phyloP scores from a whole-genome alignment of 2,329 filamentous ascomycete species.

The Pseudogymnoascus sp. region DNA sequence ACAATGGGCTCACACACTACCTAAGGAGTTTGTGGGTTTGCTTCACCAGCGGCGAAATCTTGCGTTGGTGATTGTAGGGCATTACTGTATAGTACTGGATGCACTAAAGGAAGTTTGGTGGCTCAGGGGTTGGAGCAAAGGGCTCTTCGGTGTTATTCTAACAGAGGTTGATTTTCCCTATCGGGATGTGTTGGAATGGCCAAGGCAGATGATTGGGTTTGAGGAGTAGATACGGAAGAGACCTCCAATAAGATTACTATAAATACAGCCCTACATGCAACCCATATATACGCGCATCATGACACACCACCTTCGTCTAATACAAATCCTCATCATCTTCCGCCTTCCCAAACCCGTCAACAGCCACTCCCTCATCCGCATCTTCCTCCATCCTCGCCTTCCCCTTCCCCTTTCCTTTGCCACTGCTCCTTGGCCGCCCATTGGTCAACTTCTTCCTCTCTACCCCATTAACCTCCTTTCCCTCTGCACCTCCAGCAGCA shows the following conservation, averaged over 20 bases:
- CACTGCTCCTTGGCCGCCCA: slow-evolving; percentile 32
- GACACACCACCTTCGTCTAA: slow-evolving; percentile 12
- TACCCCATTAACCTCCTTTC: slow-evolving; percentile 12
- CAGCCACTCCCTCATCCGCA: slow-evolving; percentile 44
- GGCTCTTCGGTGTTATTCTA: slow-evolving; percentile 11
- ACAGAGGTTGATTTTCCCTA: not conserved
- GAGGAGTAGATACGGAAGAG: not conserved
- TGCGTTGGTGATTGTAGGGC: slow-evolving; percentile 12
- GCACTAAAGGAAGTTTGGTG: slow-evolving; percentile 13
- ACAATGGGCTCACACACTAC: slow-evolving; percentile 11
- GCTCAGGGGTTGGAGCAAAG: slow-evolving; percentile 13
- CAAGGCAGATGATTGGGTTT: not conserved
- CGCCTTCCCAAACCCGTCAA: slow-evolving; percentile 19
- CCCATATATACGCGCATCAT: not conserved
- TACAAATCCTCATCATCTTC: slow-evolving; percentile 32
- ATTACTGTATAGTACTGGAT: slow-evolving; percentile 16
- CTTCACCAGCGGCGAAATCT: slow-evolving; percentile 10
- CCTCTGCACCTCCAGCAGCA: slow-evolving; percentile 29
- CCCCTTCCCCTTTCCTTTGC: slow-evolving; percentile 49
- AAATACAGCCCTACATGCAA: not conserved
- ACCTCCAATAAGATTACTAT: slow-evolving; percentile 1
- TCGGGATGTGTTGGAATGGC: slow-evolving; percentile 11
- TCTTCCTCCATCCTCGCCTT: slow-evolving; percentile 43
- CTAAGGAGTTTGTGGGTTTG: slow-evolving; percentile 12
- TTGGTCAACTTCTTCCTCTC: slow-evolving; percentile 16